Conservation (phyloP, 768 basidiomycete species). For the Trametes cubensis region DNA sequence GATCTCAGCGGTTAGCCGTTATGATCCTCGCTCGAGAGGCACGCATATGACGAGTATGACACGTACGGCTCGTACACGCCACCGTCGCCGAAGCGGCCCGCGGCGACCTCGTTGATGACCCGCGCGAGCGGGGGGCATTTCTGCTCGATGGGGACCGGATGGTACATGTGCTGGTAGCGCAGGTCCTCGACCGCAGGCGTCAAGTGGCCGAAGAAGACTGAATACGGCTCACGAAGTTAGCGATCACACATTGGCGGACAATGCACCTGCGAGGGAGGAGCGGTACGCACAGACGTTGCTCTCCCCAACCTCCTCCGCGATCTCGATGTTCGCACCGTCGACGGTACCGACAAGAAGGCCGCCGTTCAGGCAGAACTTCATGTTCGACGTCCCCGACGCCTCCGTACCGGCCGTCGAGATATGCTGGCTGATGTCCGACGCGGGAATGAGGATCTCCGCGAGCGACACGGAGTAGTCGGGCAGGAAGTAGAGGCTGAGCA, state of each 20-base stretch:
- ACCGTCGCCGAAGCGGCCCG: constrained; percentile 80
- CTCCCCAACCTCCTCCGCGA: constrained; percentile 94
- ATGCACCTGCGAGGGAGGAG: not conserved
- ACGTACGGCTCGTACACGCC: constrained; percentile 84
- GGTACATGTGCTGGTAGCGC: constrained; percentile 84
- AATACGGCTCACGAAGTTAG: not conserved
- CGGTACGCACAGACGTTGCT: constrained; percentile 81
- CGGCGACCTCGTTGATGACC: constrained; percentile 75
- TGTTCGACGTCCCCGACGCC: constrained; percentile 79
- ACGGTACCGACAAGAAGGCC: constrained; percentile 87
- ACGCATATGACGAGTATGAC: constrained; percentile 16
- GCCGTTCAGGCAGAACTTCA: constrained; percentile 92
- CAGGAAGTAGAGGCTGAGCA: constrained; percentile 90
- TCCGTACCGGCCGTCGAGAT: constrained; percentile 98
- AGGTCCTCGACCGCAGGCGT: constrained; percentile 88
- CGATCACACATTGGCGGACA: not conserved
- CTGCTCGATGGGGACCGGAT: constrained; percentile 76
- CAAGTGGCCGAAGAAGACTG: constrained; percentile 90
- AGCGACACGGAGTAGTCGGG: constrained; percentile 92
- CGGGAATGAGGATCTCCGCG: constrained; percentile 85
- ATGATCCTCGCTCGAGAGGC: not conserved
- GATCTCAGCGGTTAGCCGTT: not conserved
- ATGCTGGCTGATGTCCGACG: constrained; percentile 93
- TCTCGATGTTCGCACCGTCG: constrained; percentile 96
- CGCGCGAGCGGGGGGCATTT: constrained; percentile 81